Evolutionary conservation across 2,329 filamentous ascomycete species (phyloP).

Genomic region (Ophiostoma pallidulum): DNA sequence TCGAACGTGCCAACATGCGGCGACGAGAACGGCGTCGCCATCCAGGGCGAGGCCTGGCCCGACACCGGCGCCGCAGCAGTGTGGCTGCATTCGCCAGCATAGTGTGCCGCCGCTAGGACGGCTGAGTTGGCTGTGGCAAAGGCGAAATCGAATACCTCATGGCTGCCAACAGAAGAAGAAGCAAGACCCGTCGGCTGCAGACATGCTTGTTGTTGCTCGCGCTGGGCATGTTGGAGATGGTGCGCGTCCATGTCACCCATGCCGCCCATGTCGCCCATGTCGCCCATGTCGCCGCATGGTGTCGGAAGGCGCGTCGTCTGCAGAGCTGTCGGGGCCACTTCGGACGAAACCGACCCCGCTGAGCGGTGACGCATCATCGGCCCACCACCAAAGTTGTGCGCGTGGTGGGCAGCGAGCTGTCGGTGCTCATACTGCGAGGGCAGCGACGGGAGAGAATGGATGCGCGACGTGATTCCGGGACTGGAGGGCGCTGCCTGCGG

Average conservation of each 20-base stretch:
- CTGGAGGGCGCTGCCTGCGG: background rate
- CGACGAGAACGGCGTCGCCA: constrained; percentile 3
- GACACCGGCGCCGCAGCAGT: background rate
- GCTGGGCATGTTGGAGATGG: too few relatives aligned
- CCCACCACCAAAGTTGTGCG: background rate
- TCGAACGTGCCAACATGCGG: constrained; percentile 3
- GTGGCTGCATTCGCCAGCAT: background rate
- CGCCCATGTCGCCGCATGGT: constrained; percentile 44
- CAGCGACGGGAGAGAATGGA: background rate
- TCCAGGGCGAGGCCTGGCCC: background rate
- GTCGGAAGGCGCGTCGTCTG: constrained; percentile 35
- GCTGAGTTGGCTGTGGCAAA: background rate
- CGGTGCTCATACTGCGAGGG: background rate
- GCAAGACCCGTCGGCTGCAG: too few relatives aligned
- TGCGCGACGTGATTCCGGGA: background rate
- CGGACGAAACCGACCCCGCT: constrained; percentile 16
- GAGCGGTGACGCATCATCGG: constrained; percentile 9
- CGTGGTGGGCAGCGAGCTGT: background rate
- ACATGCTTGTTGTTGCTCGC: too few relatives aligned
- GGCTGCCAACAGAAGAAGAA: too few relatives aligned
- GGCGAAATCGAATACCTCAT: constrained; percentile 25
- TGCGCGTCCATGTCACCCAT: too few relatives aligned
- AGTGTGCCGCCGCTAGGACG: background rate
- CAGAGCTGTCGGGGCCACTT: constrained; percentile 22
- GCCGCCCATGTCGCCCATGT: constrained; percentile 16